Base-by-base conservation (phyloP, 2,329 filamentous ascomycete genomes). In the Phialophora tarda region DNA sequence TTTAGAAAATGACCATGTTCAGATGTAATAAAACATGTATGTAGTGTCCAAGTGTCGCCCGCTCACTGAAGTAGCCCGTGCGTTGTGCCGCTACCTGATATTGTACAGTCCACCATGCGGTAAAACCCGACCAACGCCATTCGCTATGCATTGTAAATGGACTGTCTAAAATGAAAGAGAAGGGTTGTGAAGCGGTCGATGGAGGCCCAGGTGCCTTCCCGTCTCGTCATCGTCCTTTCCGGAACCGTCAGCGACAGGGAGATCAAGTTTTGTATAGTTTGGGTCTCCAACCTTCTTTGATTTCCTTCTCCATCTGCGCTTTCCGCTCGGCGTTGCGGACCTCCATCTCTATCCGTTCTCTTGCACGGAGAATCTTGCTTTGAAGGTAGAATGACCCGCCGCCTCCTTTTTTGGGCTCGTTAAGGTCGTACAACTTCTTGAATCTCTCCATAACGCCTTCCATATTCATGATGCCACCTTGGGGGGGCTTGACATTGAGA, bases 351-450 rank as follows among this genome's bases (percentile, higher is more conserved):
- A 99, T 90, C 71, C 95, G 85, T 81, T 99, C 94, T 74, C 94
- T 87, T 65, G 95, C 95, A 69, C 95, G 85, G 73, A 98, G 81
- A 63, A 99, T 88, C 82, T 99, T 99, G 84, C 94, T 98, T 81
- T 99, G 95, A 57, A 99, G 84, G 80, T 99, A 99, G 81, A 99
- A 99, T 75, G 93, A 97, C 61, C 95, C 95, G 32, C 68, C 68
- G 23, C 68, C 68, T 41, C 95, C 95, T 76, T 97, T 97, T 79
- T 96, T 85, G 11, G 95, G 94, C 71, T 99, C 91, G 81, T 99
- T 99, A 73, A 87, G 83, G 79, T 99, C 95, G 77, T 97, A 99
- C 56, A 99, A 82, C 71, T 90, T 88, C 86, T 98, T 98, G 85
- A 98, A 99, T 62, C 93, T 86, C 73, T 90, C 88, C 80, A 91